Conservation (phyloP, 371 early-diverging fungal species). For the Blastocladiella emersonii region DNA sequence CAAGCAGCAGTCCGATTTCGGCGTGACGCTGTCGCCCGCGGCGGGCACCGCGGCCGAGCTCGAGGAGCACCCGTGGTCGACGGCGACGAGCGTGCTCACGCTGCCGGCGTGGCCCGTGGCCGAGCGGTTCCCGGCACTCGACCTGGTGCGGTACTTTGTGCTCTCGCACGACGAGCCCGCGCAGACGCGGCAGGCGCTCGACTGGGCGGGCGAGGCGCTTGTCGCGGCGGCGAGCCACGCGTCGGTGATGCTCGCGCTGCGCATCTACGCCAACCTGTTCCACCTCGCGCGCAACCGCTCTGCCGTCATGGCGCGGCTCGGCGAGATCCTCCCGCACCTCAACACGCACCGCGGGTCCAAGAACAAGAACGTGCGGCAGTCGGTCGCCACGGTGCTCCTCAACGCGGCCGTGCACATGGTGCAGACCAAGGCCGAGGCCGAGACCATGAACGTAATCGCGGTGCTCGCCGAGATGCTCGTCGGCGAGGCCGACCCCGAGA, state of each 20-base stretch:
- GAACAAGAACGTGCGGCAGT: constrained; percentile 26
- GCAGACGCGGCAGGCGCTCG: constrained; percentile 6
- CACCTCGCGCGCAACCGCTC: constrained; percentile 24
- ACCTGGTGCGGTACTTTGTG: neutral
- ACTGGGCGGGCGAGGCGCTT: neutral
- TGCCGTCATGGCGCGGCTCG: constrained; percentile 8
- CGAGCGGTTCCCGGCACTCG: constrained; percentile 7
- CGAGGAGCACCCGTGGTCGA: constrained; percentile 18
- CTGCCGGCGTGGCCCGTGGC: neutral
- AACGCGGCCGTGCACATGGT: constrained; percentile 27
- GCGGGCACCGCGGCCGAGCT: constrained; percentile 14
- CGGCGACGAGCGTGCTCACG: constrained; percentile 12
- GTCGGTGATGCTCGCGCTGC: constrained; percentile 52
- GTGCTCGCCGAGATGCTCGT: constrained; percentile 26
- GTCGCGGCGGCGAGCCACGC: constrained; percentile 30
- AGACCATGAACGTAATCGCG: constrained; percentile 31
- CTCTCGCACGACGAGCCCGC: constrained; percentile 13
- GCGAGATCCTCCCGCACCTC: neutral
- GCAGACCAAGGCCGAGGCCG: constrained; percentile 15
- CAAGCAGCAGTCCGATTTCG: constrained; percentile 39
- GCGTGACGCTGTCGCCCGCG: constrained; percentile 5
- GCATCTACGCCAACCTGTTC: constrained; percentile 48
- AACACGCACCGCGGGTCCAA: neutral
- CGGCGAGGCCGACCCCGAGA: constrained; percentile 37
- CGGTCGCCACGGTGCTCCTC: constrained; percentile 22